These are phyloP conservation scores for Acanthamoeba sp. DNA, from an alignment of 208 protist genomes.

Conservation along the genomic window DNA sequence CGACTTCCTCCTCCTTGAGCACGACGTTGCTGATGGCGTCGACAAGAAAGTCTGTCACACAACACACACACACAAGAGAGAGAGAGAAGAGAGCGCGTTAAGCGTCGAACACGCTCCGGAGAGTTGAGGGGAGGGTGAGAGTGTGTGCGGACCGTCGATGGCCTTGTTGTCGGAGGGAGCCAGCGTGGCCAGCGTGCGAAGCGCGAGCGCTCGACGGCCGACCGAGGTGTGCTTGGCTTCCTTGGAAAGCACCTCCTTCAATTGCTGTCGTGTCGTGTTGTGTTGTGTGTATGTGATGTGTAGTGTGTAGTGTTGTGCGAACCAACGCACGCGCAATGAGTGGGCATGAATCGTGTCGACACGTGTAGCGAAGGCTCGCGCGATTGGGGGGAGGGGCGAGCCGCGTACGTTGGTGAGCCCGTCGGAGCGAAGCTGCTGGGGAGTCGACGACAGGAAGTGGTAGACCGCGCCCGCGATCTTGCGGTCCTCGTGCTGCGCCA, in stretches of 20 bases:
- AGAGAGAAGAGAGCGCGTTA: too few relatives aligned
- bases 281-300: too few relatives aligned
- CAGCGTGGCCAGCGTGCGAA: conserved; percentile 4
- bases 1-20: conserved; percentile 30
- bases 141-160: not conserved
- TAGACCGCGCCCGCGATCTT: conserved; percentile 35
- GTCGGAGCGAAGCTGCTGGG: conserved; percentile 46
- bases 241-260: conserved; percentile 41
- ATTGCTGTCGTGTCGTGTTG: too few relatives aligned
- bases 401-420: conserved; percentile 18
- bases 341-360: too few relatives aligned
- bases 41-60: not conserved
- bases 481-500: conserved; percentile 28
- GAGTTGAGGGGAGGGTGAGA: not conserved
- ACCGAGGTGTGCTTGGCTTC: not conserved
- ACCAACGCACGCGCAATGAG: too few relatives aligned
- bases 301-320: not conserved
- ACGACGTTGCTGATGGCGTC: not conserved
- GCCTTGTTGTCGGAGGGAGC: conserved; percentile 26
- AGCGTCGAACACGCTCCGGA: not conserved
- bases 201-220: not conserved
- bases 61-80: too few relatives aligned
- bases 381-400: not conserved
- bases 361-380: too few relatives aligned
- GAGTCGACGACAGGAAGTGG: conserved; percentile 18